Conservation (phyloP, 2,329 filamentous ascomycete genomes). For the Cyphellophora europaea region DNA sequence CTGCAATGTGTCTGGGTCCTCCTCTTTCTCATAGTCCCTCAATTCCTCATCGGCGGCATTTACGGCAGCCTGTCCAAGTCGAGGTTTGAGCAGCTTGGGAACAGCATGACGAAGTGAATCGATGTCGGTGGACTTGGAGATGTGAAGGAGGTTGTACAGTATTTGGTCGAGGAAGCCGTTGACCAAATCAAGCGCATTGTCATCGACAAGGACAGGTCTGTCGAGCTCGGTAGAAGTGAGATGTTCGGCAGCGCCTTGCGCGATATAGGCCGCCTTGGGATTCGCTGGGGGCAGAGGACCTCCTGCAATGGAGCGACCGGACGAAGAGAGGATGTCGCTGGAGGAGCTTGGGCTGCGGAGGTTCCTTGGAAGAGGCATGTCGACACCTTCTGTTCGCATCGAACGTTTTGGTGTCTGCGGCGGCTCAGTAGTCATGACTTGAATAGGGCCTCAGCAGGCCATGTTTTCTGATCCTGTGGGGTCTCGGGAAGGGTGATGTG, state of each 20-base stretch:
- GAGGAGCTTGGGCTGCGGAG: constrained; percentile 18
- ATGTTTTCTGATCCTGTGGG: too few relatives aligned
- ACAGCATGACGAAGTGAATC: constrained; percentile 70
- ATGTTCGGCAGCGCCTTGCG: constrained; percentile 76
- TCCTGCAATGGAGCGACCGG: constrained; percentile 11
- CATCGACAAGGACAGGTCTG: constrained; percentile 63
- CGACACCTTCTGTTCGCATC: constrained; percentile 8
- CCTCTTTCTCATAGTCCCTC: constrained; percentile 68
- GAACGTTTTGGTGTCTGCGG: too few relatives aligned
- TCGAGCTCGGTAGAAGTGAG: constrained; percentile 86
- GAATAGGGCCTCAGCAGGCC: too few relatives aligned
- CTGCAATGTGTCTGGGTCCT: constrained; percentile 50
- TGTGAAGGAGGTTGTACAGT: constrained; percentile 78
- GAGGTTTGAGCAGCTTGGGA: constrained; percentile 76
- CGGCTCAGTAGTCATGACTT: too few relatives aligned
- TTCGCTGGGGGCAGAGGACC: constrained; percentile 27
- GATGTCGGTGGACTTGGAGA: constrained; percentile 69
- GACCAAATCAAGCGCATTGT: constrained; percentile 63
- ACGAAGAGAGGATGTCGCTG: constrained; percentile 18
- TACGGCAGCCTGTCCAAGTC: constrained; percentile 77
- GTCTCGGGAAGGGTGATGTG: too few relatives aligned
- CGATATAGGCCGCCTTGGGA: constrained; percentile 79
- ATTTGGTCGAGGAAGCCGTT: constrained; percentile 93
- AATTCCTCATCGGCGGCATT: constrained; percentile 78
- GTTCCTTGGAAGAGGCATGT: constrained; percentile 7